These are phyloP conservation scores for Scopulariopsis brevicaulis DNA, from an alignment of 2,329 filamentous ascomycete genomes.

Conservation along the genomic window DNA sequence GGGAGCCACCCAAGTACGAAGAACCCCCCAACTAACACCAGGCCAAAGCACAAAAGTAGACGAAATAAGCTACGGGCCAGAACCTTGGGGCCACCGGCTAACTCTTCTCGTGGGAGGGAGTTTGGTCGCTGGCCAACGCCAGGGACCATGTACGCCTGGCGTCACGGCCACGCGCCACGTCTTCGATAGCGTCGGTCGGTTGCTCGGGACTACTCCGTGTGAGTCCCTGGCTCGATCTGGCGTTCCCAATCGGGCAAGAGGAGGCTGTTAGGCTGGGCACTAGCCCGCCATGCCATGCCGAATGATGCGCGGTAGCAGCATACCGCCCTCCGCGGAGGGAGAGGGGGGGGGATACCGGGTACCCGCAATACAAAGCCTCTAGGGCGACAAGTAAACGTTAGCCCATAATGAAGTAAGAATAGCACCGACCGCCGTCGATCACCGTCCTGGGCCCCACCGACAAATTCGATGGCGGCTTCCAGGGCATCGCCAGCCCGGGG, in stretches of 20 bases:
- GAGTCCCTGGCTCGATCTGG: not conserved
- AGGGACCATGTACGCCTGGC: not conserved
- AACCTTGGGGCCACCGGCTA: not conserved
- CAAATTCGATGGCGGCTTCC: not conserved
- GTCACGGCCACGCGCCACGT: not conserved
- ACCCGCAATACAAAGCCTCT: not conserved
- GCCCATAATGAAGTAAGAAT: not conserved
- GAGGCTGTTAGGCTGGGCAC: not conserved
- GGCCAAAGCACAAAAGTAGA: not conserved
- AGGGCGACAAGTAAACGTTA: not conserved
- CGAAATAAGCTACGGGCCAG: not conserved
- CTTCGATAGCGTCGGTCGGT: not conserved
- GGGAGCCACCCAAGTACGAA: too few relatives aligned
- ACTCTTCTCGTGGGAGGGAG: not conserved
- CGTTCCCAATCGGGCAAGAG: not conserved
- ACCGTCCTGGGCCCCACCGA: not conserved
- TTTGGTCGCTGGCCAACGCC: not conserved
- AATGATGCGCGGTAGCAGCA: not conserved
- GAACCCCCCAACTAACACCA: too few relatives aligned
- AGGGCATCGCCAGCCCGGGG: too few relatives aligned
- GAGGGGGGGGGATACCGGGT: too few relatives aligned
- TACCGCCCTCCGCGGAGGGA: too few relatives aligned
- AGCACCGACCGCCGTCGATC: not conserved
- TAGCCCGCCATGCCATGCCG: too few relatives aligned
- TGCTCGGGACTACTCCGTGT: not conserved